These are phyloP conservation scores for Isoetes engelmannii DNA, from an alignment of 83 land plant species.

Conservation along the genomic window DNA sequence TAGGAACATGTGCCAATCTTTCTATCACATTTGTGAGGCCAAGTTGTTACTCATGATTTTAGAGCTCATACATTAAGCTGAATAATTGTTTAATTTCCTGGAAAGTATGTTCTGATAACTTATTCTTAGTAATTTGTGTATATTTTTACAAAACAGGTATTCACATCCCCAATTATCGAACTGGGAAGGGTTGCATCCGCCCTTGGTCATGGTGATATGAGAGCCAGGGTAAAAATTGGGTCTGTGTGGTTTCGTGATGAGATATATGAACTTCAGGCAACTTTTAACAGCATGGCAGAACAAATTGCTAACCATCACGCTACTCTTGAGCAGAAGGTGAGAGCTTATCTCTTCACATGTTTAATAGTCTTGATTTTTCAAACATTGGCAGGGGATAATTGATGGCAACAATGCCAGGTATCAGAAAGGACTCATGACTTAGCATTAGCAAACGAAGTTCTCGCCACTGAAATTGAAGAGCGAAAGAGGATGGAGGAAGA, in stretches of 20 bases:
- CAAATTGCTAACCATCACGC: slow-evolving; percentile 27
- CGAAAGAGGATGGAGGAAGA: slow-evolving; percentile 30
- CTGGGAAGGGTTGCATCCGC: slow-evolving; percentile 31
- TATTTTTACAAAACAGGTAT: slow-evolving; percentile 11
- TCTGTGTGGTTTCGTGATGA: slow-evolving; percentile 26
- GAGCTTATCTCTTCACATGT: neutral
- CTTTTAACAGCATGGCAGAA: slow-evolving; percentile 36
- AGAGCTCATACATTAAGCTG: too few species aligned
- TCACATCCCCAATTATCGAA: slow-evolving; percentile 37
- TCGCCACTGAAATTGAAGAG: slow-evolving; percentile 28
- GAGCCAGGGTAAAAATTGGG: slow-evolving; percentile 27
- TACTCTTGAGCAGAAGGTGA: slow-evolving; percentile 29
- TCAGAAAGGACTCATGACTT: slow-evolving; percentile 24
- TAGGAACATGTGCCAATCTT: neutral
- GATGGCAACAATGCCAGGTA: slow-evolving; percentile 11
- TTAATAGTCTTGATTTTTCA: too few species aligned
- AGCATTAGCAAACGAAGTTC: slow-evolving; percentile 30
- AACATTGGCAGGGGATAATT: neutral
- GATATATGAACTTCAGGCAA: slow-evolving; percentile 23
- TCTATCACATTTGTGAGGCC: neutral
- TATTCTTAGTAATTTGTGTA: neutral
- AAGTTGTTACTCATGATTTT: too few species aligned
- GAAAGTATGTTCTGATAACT: neutral
- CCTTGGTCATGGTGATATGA: slow-evolving; percentile 35
- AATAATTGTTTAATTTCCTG: too few species aligned